These are phyloP conservation scores for Clarkia xantiana DNA, from an alignment of 345 rosid genomes.

Conservation along the genomic window DNA sequence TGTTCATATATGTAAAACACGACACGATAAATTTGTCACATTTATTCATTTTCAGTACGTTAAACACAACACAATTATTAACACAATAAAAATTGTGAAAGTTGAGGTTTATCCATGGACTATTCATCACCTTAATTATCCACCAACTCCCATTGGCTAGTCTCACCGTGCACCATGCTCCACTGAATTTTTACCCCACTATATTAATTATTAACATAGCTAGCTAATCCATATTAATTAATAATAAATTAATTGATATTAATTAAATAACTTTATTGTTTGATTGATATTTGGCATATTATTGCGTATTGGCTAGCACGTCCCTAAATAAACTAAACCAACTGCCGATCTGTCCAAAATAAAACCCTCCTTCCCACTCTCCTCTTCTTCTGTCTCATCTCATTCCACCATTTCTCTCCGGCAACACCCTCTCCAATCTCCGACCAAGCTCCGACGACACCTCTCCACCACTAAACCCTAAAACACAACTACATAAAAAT, in stretches of 20 bases:
- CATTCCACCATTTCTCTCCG: background rate
- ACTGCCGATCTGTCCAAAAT: conserved; percentile 13
- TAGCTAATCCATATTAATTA: background rate
- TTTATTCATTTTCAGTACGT: too few relatives aligned
- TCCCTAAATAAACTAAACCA: conserved; percentile 12
- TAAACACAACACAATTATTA: too few relatives aligned
- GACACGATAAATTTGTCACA: too few relatives aligned
- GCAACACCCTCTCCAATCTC: background rate
- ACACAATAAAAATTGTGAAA: too few relatives aligned
- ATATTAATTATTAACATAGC: background rate
- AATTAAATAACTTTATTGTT: too few relatives aligned
- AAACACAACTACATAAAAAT: background rate
- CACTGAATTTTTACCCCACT: background rate
- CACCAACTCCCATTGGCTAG: background rate
- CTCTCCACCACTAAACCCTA: too few relatives aligned
- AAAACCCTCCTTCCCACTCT: background rate
- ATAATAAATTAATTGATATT: background rate
- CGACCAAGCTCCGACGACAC: background rate
- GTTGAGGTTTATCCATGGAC: too few relatives aligned
- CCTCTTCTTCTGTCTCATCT: background rate
- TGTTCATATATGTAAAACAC: too few relatives aligned
- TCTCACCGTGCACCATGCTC: too few relatives aligned
- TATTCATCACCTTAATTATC: conserved; percentile 5
- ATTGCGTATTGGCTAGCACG: conserved; percentile 13
- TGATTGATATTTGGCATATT: background rate